Base-by-base conservation (phyloP, 1,284 basidiomycete species). In the Tilletiaria anomala region DNA sequence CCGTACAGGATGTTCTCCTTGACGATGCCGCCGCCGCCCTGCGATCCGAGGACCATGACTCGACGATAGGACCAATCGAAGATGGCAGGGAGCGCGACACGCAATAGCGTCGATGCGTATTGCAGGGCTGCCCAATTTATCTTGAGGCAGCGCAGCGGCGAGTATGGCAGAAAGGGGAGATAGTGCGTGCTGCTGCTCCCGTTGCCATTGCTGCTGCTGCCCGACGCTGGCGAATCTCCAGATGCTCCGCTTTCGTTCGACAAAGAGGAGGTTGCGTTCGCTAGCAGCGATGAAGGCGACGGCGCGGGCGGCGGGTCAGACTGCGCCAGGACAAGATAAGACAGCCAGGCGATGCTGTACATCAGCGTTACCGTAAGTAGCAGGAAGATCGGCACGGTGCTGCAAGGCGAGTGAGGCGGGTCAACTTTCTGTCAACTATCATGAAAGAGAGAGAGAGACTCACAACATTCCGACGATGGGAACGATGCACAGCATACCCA, bases 311-410 rank as follows among this genome's bases (percentile, higher is more conserved):
- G 61, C 1, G 56, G 50, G 35, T 64, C 58, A 37, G 51, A 45
- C 40, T 68, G 67, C 3, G 66, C 60, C 3, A 65, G 36, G 8
- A 57, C 19, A 19, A 68, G 56, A 40, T 68, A 68, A 26, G 54
- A 50, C 32, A 59, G 55, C 66, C 68, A 68, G 6, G 63, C 52
- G 2, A 63, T 44, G 6, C 50, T 40, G 36, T 68, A 68, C 22
- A 67, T 29, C 10, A 66, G 43, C 19, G 54, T 24, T n/a, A 54
- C 40, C 12, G 58, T 52, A 29, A 65, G 46, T 26, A 61, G 38
- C 10, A 58, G 50, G 15, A 67, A 56, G 35, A 68, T 50, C n/a
- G 62, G 51, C 26, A 67, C 54, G 32, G 65, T 56, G 36, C n/a
- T n/a, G n/a, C n/a, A n/a, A n/a, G n/a, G 14, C 26, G 29, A 17